Evolutionary conservation across 768 basidiomycete genomes (phyloP), one percentile per base, ranked within the genome.

Genomic region (Hericium coralloides): DNA sequence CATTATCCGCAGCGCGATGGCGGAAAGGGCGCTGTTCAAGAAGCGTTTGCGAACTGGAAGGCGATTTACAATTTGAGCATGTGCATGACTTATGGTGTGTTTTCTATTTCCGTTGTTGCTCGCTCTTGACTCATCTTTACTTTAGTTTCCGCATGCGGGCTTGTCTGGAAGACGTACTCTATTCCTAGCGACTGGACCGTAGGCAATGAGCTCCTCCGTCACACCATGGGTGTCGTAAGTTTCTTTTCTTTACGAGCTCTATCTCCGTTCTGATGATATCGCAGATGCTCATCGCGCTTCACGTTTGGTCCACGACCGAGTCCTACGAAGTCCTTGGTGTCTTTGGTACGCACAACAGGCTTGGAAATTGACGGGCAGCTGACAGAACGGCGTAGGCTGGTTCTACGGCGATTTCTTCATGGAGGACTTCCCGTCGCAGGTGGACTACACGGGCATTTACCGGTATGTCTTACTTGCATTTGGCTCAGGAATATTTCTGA

Each of bases 341-440:
- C 26, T 98, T 98, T 66, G 97, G 92, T 91, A 63, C 3, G 25
- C 25, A 9, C 8, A 20, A 14, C 12, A 52, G 79, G 61, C 8
- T 45, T 5, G 38, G 2, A 8, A 49, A 7, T 39, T 38, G 51
- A 22, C 9, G 8, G 10, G 12, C 23, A 15, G 1, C 23, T 37
- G n/a, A n/a, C 12, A 15, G 38, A 5, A 45, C 17, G 43, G 17
- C 25, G 25, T 54, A 93, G 92, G 97, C 23, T 99, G 97, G 97
- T 95, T 98, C 73, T 99, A 97, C 63, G 94, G 93, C 22, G 92
- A 95, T 71, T 95, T 95, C 73, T 95, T 95, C 77, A 87, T 95
- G 73, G 92, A 95, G 64, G 88, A 93, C 60, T 95, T 91, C 69
- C 92, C 95, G 3, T 74, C 88, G 0, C 83, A 90, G 59, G 74